Base-by-base conservation (phyloP, 768 basidiomycete genomes). In the Omphalotus guepiniiformis region DNA sequence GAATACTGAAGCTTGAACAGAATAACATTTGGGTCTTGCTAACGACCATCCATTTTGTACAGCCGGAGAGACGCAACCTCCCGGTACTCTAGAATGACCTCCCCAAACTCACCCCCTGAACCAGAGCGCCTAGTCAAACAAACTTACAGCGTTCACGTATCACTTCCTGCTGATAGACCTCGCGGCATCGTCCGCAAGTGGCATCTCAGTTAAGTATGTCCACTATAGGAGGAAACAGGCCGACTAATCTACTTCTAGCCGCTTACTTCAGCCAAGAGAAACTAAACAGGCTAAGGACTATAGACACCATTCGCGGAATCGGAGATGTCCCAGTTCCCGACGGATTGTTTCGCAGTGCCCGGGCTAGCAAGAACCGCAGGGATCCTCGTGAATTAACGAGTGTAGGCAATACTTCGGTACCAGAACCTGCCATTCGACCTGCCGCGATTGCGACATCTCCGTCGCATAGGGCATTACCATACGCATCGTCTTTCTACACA, bases 231-330 rank as follows among this genome's bases (percentile, higher is more conserved):
- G 34, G 34, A 23, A 16, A 27, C 19, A 47, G 29, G 40, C 40
- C 38, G 50, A 44, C 53, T 60, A 23, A 47, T 54, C 42, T 44
- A 47, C 35, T 47, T 47, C 28, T 59, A 91, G 88, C 88, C 51
- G 88, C 88, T 39, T 91, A 91, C 71, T 91, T 88, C 63, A 88
- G 84, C 55, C 87, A 87, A 58, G 80, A 80, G 57, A 84, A 76
- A 47, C 68, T 90, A 50, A 83, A 87, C 60, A 73, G 73, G 46
- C 77, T 91, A 34, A 72, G 75, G 53, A 88, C 85, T 29, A 79
- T 90, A 41, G 86, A 88, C 62, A 76, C 72, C 41, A 76, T 90
- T 56, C 79, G 71, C 21, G 79, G 77, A 41, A 72, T 89, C 51
- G 80, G 82, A 34, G 79, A 85, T 61, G 66, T 82, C 16, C 62